A percentile compares a stretch with the other conserved stretches of the same genome.
phyloP scores from a whole-genome alignment of 2,329 filamentous ascomycete species.

The Colletotrichum endophyticum region DNA sequence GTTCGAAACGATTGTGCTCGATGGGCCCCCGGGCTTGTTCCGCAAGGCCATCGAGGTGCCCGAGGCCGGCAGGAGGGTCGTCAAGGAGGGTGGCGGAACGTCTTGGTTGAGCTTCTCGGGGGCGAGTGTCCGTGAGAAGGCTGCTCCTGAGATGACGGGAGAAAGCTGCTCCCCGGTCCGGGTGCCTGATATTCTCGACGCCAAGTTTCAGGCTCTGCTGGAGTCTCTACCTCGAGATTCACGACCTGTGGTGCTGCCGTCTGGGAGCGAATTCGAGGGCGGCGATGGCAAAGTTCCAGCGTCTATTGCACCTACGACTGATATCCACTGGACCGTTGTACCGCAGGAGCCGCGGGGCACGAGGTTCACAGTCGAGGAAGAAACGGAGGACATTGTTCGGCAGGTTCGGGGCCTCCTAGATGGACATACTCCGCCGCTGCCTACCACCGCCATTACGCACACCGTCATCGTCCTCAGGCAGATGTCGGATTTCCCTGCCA shows the following conservation, averaged over 20 bases:
- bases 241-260: background rate
- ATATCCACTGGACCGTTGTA: conserved; percentile 44
- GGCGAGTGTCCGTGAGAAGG: conserved; percentile 57
- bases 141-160: conserved; percentile 13
- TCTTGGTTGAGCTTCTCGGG: conserved; percentile 70
- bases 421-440: conserved; percentile 33
- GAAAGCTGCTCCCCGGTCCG: conserved; percentile 40
- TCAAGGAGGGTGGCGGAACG: conserved; percentile 76
- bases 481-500: conserved; percentile 78
- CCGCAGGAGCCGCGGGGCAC: conserved; percentile 24
- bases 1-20: conserved; percentile 89
- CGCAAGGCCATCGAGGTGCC: conserved; percentile 70
- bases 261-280: background rate
- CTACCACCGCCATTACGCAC: conserved; percentile 53
- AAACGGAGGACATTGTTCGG: conserved; percentile 52
- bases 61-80: conserved; percentile 54
- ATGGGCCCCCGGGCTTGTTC: conserved; percentile 78
- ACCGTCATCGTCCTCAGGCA: conserved; percentile 73
- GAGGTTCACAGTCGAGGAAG: conserved; percentile 42
- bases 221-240: conserved; percentile 28
- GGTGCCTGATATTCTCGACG: conserved; percentile 71
- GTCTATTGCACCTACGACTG: background rate
- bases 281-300: background rate
- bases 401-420: conserved; percentile 48
- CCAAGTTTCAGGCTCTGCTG: conserved; percentile 54